Base-by-base conservation (phyloP, 2,329 filamentous ascomycete genomes). In the Aspergillus floridensis region DNA sequence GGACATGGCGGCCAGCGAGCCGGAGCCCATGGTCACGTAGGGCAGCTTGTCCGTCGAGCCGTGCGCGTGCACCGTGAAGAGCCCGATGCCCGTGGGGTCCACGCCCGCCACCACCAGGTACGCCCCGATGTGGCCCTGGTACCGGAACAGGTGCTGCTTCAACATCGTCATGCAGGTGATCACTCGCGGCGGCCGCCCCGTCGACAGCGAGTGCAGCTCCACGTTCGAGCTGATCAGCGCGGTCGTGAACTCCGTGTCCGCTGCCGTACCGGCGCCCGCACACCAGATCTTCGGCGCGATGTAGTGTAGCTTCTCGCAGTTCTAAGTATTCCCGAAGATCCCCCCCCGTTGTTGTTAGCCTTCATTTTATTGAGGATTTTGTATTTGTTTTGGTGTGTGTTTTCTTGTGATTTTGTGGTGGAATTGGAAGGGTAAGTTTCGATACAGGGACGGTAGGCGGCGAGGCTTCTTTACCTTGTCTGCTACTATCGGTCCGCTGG, bases 261-360 rank as follows among this genome's bases (percentile, higher is more conserved):
- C 95, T 63, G 95, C 95, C 54, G 95, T 99, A 78, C 96, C 95
- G 68, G 95, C 96, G 69, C 95, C 95, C 10, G 95, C 95, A 80
- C 95, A 99, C 95, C 95, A 99, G 80, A 99, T 99, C 79, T 97
- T 92, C 61, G 95, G 93, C 48, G 95, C 85, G 77, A 99, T 99
- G 84, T 96, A 99, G 82, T 99, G 95, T 66, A 99, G 88, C 83
- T 99, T 99, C 82, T 99, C 93, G 83, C 95, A 98, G 86, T 99
- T 99, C 91, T 87, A 69, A 22, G 22, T 1, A 22, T 22, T 58
- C 21, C 24, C 5, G 51, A 24, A 47, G 6, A 21, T 21, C 24
- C 2, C n/a, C 22, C 3, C 22, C 22, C 22, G 22, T 22, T 22
- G 22, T 21, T 35, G 50, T 59, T 44, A 58, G 57, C 29, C 26